Conservation (phyloP, 805 yeast species). For the Schizosaccharomyces japonicus region DNA sequence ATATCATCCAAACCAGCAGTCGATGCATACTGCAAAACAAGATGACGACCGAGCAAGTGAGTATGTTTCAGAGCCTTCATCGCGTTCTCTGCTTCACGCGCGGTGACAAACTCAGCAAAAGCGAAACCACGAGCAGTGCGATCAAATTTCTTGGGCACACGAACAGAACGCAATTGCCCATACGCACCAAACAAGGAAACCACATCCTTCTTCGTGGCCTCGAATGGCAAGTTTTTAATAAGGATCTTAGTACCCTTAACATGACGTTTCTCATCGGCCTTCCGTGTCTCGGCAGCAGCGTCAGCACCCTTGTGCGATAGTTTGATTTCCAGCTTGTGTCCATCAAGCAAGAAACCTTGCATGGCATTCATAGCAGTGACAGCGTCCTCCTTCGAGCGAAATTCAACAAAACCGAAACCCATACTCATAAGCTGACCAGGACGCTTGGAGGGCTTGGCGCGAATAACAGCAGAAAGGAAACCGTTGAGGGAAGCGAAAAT, state of each 20-base stretch:
- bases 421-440: slow-evolving; percentile 49
- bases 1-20: slow-evolving; percentile 64
- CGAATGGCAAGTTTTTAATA: slow-evolving; percentile 92
- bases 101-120: slow-evolving; percentile 69
- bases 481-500: slow-evolving; percentile 54
- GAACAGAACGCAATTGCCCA: slow-evolving; percentile 80
- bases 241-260: slow-evolving; percentile 37
- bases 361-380: slow-evolving; percentile 44
- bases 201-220: slow-evolving; percentile 80
- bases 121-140: slow-evolving; percentile 93
- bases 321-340: slow-evolving; percentile 74
- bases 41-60: slow-evolving; percentile 81
- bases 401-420: slow-evolving; percentile 97
- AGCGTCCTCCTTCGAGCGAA: slow-evolving; percentile 56
- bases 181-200: slow-evolving; percentile 79
- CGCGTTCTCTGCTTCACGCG: slow-evolving; percentile 76
- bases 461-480: slow-evolving; percentile 57
- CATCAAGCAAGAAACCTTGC: slow-evolving; percentile 62
- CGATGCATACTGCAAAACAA: slow-evolving; percentile 82
- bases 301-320: slow-evolving; percentile 46
- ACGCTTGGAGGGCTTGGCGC: slow-evolving; percentile 62
- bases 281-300: slow-evolving; percentile 10
- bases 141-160: slow-evolving; percentile 91
- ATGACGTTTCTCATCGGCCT: slow-evolving; percentile 8
- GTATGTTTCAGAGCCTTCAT: slow-evolving; percentile 87